Evolutionary conservation across 192 early-diverging fungal species (phyloP).

Genomic region (Umbelopsis sp.): DNA sequence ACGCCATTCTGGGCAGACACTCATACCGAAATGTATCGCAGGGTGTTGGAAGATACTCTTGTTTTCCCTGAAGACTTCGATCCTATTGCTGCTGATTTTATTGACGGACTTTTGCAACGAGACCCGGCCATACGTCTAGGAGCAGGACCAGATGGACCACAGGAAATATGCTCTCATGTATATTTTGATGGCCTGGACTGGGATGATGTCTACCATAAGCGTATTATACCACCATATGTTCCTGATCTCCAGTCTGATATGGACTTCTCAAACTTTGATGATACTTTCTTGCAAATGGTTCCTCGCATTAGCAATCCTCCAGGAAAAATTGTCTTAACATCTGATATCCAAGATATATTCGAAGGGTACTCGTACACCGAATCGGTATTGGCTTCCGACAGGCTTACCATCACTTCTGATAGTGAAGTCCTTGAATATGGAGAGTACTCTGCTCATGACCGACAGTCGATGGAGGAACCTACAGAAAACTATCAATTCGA

Average conservation of each 20-base stretch:
- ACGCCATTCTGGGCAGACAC: constrained; percentile 64
- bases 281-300: constrained; percentile 54
- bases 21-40: constrained; percentile 58
- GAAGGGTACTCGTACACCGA: constrained; percentile 39
- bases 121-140: constrained; percentile 71
- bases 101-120: constrained; percentile 50
- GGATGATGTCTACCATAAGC: constrained; percentile 65
- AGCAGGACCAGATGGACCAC: constrained; percentile 50
- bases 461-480: background rate
- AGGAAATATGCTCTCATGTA: constrained; percentile 71
- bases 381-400: background rate
- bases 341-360: constrained; percentile 38
- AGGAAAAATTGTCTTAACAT: constrained; percentile 31
- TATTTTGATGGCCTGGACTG: constrained; percentile 77
- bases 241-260: constrained; percentile 60
- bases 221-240: constrained; percentile 63
- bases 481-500: background rate
- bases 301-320: constrained; percentile 38
- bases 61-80: constrained; percentile 52
- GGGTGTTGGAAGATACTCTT: constrained; percentile 55
- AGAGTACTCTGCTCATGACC: background rate
- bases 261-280: constrained; percentile 61
- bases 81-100: constrained; percentile 44
- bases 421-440: background rate
- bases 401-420: background rate